Conservation (phyloP, 345 rosid species). For the Syzygium grande region DNA sequence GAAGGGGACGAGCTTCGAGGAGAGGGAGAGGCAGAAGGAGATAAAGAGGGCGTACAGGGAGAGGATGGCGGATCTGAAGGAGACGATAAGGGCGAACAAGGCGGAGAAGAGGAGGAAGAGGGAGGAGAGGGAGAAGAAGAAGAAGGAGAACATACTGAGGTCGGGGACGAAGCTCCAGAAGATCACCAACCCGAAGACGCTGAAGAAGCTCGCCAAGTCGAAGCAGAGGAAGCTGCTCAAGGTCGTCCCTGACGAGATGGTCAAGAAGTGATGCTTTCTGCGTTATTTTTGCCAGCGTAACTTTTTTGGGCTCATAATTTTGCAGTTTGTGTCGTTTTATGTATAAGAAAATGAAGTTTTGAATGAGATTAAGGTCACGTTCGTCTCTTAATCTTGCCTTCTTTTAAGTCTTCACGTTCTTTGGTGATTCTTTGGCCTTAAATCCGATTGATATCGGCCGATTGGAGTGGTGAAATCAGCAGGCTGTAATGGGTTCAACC, state of each 20-base stretch:
- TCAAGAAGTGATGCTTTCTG: slow-evolving; percentile 10
- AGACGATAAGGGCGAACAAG: slow-evolving; percentile 72
- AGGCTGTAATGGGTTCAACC: neutral
- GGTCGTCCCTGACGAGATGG: slow-evolving; percentile 56
- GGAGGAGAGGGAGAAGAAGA: slow-evolving; percentile 89
- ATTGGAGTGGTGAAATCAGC: neutral
- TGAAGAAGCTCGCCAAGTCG: slow-evolving; percentile 72
- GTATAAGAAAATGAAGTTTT: neutral
- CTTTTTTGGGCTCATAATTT: neutral
- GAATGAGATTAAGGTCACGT: neutral
- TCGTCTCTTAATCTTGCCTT: neutral
- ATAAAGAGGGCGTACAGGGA: slow-evolving; percentile 71
- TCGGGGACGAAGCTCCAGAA: slow-evolving; percentile 78
- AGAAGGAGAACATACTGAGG: slow-evolving; percentile 69
- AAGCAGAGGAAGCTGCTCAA: slow-evolving; percentile 77
- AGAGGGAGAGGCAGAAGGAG: slow-evolving; percentile 62
- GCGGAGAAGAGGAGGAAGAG: slow-evolving; percentile 71
- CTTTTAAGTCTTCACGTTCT: neutral
- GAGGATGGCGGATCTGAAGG: slow-evolving; percentile 72
- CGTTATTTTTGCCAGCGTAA: neutral
- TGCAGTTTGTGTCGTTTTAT: neutral
- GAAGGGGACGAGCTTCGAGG: slow-evolving; percentile 46
- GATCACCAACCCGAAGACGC: slow-evolving; percentile 72
- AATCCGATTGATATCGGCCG: neutral
- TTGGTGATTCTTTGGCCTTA: neutral